A percentile compares a stretch with the other conserved stretches of the same genome.
Conservation (phyloP, 441 rosid species). For the Jatropha podagrica region DNA sequence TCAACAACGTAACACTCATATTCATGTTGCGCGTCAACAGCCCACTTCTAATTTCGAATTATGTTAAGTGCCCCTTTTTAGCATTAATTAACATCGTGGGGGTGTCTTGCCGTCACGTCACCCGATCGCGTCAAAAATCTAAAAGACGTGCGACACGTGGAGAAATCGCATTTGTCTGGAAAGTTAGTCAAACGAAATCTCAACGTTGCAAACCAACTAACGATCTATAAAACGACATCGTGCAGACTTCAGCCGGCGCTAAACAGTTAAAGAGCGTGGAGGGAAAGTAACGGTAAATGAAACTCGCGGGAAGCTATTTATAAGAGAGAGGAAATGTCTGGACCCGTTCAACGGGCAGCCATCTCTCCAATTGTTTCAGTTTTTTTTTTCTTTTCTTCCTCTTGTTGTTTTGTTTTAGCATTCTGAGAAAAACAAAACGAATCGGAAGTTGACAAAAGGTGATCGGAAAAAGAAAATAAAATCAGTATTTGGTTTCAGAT, state of each 20-base stretch:
- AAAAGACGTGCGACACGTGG: constrained; percentile 12
- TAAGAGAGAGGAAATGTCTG: constrained; percentile 24
- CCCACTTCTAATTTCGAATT: neutral
- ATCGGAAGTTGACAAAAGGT: neutral
- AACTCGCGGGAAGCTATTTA: constrained; percentile 40
- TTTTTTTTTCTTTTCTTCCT: neutral
- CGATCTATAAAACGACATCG: neutral
- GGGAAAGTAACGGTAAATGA: constrained; percentile 5
- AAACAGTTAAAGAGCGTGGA: neutral
- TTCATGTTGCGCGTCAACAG: neutral
- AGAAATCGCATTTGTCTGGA: neutral
- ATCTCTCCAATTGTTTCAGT: neutral
- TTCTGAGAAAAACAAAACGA: neutral
- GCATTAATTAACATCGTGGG: constrained; percentile 6
- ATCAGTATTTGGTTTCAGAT: constrained; percentile 2
- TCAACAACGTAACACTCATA: neutral
- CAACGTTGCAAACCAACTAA: neutral
- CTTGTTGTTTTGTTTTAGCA: neutral
- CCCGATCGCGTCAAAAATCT: neutral
- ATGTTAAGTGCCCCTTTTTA: neutral
- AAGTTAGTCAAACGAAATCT: neutral
- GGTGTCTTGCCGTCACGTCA: constrained; percentile 9
- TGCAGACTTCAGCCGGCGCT: neutral
- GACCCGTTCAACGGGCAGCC: constrained; percentile 31
- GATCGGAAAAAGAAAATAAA: neutral